Evolutionary conservation across 1,284 basidiomycete genomes (phyloP).

Genomic region (Ustilago loliicola): DNA sequence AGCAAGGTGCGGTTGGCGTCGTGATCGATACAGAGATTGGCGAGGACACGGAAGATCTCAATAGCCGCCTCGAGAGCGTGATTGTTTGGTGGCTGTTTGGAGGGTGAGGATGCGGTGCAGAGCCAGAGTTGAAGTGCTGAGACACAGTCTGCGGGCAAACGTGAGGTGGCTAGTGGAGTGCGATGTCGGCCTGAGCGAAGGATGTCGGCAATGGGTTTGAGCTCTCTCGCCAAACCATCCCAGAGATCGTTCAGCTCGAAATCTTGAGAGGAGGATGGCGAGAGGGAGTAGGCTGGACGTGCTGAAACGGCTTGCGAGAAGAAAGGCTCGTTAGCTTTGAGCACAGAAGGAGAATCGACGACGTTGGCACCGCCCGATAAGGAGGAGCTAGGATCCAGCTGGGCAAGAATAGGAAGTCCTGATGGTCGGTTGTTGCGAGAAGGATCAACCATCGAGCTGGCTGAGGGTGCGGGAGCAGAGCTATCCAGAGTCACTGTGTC

Average conservation of each 20-base stretch:
- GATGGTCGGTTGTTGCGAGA: background rate
- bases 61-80: conserved; percentile 44
- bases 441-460: conserved; percentile 1
- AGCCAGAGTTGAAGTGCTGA: conserved; percentile 50
- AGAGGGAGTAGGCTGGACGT: conserved; percentile 24
- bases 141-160: conserved; percentile 36
- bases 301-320: conserved; percentile 19
- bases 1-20: conserved; percentile 46
- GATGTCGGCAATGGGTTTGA: conserved; percentile 56
- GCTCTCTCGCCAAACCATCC: conserved; percentile 37
- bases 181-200: conserved; percentile 49
- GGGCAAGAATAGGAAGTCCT: conserved; percentile 17
- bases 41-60: conserved; percentile 57
- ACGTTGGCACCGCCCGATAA: conserved; percentile 18
- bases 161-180: conserved; percentile 35
- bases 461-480: background rate
- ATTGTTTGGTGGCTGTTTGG: conserved; percentile 20
- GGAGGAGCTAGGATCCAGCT: conserved; percentile 19
- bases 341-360: conserved; percentile 35
- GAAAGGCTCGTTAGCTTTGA: conserved; percentile 37
- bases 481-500: conserved; percentile 31
- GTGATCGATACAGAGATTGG: conserved; percentile 64
- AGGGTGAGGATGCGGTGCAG: conserved; percentile 19
- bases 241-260: conserved; percentile 48
- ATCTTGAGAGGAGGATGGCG: conserved; percentile 42